Percentiles rank a stretch among this genome's conserved stretches.
Evolutionary conservation across 495 filamentous ascomycete species (phyloP).

Genomic region (Neurospora sp.): DNA sequence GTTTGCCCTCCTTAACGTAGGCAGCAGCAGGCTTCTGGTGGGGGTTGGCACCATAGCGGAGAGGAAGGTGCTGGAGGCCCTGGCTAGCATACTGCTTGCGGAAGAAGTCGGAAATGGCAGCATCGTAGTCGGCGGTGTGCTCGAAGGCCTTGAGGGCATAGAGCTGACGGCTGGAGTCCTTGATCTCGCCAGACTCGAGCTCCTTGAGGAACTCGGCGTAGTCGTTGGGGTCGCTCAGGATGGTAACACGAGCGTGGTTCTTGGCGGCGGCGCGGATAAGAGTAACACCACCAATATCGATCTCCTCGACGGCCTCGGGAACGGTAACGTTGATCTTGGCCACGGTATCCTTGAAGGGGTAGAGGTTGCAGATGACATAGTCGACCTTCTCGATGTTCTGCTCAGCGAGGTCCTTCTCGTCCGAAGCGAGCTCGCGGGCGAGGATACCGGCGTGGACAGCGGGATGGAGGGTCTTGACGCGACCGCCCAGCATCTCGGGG

Average conservation of each 20-base stretch:
- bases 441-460: constrained; percentile 90
- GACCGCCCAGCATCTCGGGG: constrained; percentile 93
- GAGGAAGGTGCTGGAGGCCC: constrained; percentile 68
- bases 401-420: constrained; percentile 92
- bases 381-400: constrained; percentile 97
- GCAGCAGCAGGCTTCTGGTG: constrained; percentile 94
- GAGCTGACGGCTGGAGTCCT: constrained; percentile 66
- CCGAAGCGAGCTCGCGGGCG: constrained; percentile 79
- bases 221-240: constrained; percentile 85
- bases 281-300: constrained; percentile 96
- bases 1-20: constrained; percentile 54
- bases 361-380: constrained; percentile 97
- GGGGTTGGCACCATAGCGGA: constrained; percentile 93
- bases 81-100: constrained; percentile 88
- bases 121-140: constrained; percentile 97
- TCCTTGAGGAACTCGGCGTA: constrained; percentile 91
- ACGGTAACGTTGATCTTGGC: constrained; percentile 95
- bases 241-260: constrained; percentile 90
- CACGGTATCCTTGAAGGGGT: constrained; percentile 96
- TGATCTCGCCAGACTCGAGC: constrained; percentile 76
- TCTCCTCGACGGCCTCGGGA: constrained; percentile 92
- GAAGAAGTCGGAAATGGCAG: constrained; percentile 92
- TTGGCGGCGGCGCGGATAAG: constrained; percentile 94
- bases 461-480: constrained; percentile 96
- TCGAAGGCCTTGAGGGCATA: constrained; percentile 96